phyloP scores from a whole-genome alignment of 768 basidiomycete species.

The Hypsizygus marmoreus region DNA sequence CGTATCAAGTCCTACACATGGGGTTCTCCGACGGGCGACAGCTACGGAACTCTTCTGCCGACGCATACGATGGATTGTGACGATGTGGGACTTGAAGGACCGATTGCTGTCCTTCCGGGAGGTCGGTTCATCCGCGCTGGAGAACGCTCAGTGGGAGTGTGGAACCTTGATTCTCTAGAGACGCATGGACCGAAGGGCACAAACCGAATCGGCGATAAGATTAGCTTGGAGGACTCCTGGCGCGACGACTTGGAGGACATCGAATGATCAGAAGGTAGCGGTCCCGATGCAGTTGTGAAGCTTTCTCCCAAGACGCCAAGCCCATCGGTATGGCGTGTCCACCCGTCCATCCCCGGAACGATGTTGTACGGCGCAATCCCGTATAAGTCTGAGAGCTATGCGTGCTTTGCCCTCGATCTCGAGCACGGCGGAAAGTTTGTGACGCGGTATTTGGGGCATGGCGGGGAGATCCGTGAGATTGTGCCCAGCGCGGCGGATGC shows the following conservation, averaged over 20 bases:
- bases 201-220: slow-evolving; percentile 13
- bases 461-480: no score
- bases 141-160: slow-evolving; percentile 10
- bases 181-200: slow-evolving; percentile 15
- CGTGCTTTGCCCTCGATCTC: slow-evolving; percentile 8
- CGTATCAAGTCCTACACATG: slow-evolving; percentile 41
- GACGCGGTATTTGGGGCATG: no score
- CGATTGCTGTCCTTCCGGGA: slow-evolving; percentile 27
- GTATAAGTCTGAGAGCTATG: not conserved
- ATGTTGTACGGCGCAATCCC: slow-evolving; percentile 5
- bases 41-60: slow-evolving; percentile 13
- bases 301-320: not conserved
- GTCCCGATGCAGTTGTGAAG: not conserved
- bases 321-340: slow-evolving; percentile 1
- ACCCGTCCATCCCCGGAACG: not conserved
- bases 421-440: slow-evolving; percentile 6
- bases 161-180: slow-evolving; percentile 25
- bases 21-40: slow-evolving; percentile 10
- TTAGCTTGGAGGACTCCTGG: slow-evolving; percentile 12
- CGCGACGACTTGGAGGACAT: slow-evolving; percentile 20
- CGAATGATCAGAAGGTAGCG: slow-evolving; percentile 19
- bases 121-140: not conserved
- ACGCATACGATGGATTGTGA: slow-evolving; percentile 33
- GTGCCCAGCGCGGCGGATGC: no score
- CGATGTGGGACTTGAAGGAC: slow-evolving; percentile 26